Percentiles rank a stretch among this genome's conserved stretches.
phyloP scores from a whole-genome alignment of 176 grass and related monocot species.

The Coix lacrymajobi region DNA sequence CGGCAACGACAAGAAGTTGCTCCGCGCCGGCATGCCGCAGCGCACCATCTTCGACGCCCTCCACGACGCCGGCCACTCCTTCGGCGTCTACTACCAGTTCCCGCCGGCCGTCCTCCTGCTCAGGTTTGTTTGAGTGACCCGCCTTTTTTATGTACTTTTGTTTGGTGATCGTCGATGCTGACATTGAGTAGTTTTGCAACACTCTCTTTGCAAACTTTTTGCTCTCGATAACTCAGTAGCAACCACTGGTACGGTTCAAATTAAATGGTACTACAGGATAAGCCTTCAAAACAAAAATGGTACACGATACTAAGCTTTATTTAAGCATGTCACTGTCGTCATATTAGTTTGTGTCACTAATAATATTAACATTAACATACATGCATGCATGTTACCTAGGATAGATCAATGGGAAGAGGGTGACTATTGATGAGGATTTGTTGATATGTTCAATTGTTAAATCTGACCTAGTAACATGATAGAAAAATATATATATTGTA shows the following conservation, averaged over 20 bases:
- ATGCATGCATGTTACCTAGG: neutral
- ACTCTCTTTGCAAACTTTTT: neutral
- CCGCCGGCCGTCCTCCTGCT: conserved; percentile 55
- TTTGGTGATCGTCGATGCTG: neutral
- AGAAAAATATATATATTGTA: too few relatives aligned
- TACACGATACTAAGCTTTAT: too few relatives aligned
- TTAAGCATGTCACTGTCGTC: neutral
- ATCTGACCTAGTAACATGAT: neutral
- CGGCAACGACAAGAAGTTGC: conserved; percentile 42
- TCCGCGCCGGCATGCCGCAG: conserved; percentile 50
- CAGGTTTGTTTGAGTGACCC: conserved; percentile 19
- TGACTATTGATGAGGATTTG: neutral
- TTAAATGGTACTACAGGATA: neutral
- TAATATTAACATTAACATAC: too few relatives aligned
- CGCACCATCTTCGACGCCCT: conserved; percentile 72
- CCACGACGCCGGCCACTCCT: conserved; percentile 48
- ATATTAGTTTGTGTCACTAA: neutral
- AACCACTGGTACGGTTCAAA: neutral
- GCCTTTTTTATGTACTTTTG: neutral
- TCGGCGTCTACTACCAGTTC: conserved; percentile 77
- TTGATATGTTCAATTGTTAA: too few relatives aligned
- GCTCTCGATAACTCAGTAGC: too few relatives aligned
- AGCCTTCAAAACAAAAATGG: too few relatives aligned
- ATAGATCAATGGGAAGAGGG: neutral
- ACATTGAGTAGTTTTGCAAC: neutral